Conservation (phyloP, 2,329 filamentous ascomycete genomes). For the Talaromyces sp. region DNA sequence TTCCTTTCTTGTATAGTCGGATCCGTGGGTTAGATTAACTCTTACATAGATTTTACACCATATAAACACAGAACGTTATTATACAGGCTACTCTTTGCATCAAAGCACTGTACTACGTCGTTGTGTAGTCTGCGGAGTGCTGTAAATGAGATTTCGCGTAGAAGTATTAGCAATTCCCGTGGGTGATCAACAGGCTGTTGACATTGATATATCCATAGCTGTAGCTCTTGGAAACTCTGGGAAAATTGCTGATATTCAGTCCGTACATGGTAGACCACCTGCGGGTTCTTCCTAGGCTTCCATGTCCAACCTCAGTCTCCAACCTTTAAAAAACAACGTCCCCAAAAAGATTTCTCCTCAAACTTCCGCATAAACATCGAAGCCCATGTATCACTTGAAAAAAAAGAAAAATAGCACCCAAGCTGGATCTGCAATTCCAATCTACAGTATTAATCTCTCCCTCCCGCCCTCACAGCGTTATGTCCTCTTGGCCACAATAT, state of each 20-base stretch:
- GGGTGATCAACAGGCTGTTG: too few relatives aligned
- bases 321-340: neutral
- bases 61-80: neutral
- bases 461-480: neutral
- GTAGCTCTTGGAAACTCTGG: too few relatives aligned
- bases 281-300: neutral
- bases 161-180: too few relatives aligned
- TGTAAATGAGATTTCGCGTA: too few relatives aligned
- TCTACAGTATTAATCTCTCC: neutral
- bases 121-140: too few relatives aligned
- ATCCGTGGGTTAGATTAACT: neutral
- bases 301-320: neutral
- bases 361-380: neutral
- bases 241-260: too few relatives aligned
- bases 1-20: neutral
- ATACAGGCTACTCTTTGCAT: neutral
- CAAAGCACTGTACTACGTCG: neutral
- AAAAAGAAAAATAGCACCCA: neutral
- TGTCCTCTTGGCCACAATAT: neutral
- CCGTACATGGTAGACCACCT: too few relatives aligned
- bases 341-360: neutral
- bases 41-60: neutral
- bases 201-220: too few relatives aligned
- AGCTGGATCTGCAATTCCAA: neutral
- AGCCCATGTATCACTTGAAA: neutral